phyloP scores from a whole-genome alignment of 2,329 filamentous ascomycete genomes.

The Colletotrichum acutatum region DNA sequence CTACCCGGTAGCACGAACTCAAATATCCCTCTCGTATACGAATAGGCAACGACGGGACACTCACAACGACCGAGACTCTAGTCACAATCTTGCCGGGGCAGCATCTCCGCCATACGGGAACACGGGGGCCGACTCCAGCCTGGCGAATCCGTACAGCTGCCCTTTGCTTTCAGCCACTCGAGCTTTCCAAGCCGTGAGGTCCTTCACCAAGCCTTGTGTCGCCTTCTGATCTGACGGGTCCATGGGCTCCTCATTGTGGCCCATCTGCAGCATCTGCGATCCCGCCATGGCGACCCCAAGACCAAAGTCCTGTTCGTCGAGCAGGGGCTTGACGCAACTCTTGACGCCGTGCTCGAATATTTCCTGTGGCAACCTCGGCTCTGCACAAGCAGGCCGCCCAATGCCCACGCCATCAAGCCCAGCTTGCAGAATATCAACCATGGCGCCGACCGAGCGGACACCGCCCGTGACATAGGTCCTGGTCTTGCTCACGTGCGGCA shows the following conservation, averaged over 20 bases:
- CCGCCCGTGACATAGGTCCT: constrained; percentile 69
- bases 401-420: constrained; percentile 69
- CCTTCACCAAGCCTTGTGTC: neutral
- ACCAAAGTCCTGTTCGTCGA: constrained; percentile 1
- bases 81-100: neutral
- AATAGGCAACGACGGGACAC: neutral
- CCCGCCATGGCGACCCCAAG: neutral
- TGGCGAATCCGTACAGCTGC: neutral
- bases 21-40: neutral
- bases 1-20: neutral
- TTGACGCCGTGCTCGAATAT: neutral
- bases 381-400: constrained; percentile 48
- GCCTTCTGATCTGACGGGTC: neutral
- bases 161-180: neutral
- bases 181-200: neutral
- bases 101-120: neutral
- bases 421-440: constrained; percentile 64
- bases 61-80: neutral
- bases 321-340: neutral
- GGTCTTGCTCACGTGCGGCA: constrained; percentile 52
- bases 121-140: neutral
- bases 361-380: constrained; percentile 33
- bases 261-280: neutral
- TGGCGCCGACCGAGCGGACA: constrained; percentile 63
- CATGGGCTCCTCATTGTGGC: neutral